Base-by-base conservation (phyloP, 1,139 yeast species). In the Lodderomyces orthopsilosis region DNA sequence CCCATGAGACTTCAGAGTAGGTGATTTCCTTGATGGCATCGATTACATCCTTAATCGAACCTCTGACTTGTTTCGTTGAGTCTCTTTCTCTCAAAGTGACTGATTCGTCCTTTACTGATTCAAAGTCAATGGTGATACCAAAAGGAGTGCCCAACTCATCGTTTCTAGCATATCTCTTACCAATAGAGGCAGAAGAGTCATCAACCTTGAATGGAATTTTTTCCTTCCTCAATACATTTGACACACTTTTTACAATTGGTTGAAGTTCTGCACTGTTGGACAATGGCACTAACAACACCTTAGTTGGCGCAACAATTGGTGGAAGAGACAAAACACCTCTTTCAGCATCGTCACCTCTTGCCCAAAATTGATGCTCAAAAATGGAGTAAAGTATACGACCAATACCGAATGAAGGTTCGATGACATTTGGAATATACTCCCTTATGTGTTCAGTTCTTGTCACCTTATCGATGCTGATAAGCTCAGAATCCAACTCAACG, bases 61-160 rank as follows among this genome's bases (percentile, higher is more conserved):
- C 99, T 77, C 99, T 89, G 41, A 91, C 97, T 75, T 94, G 99
- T 62, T 83, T 85, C 39, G 98, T 94, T 42, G 95, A 78, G 66
- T 94, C 99, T 75, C 99, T 89, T 69, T 94, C 98, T 78, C 99
- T 89, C 61, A 94, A 78, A 39, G 99, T 94, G 53, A 94, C 86
- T 13, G 97, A 84, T 43, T 82, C 81, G 61, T 94, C 98, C 65
- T 86, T 82, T 50, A 86, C 80, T 43, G 96, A 85, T 53, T 94
- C 98, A 66, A 94, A 94, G 69, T 94, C 99, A 57, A 94, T 86
- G 53, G 99, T 94, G 66, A 94, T 81, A 68, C 99, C 99, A 62
- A 93, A 94, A 56, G 99, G 98, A 46, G 98, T 94, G 68, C 99
- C 99, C 65, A 94, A 81, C 73, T 94, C 99, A 68, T 94, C 99